Evolutionary conservation across 2,329 filamentous ascomycete genomes (phyloP).

Genomic region (Aspergillus terreus): DNA sequence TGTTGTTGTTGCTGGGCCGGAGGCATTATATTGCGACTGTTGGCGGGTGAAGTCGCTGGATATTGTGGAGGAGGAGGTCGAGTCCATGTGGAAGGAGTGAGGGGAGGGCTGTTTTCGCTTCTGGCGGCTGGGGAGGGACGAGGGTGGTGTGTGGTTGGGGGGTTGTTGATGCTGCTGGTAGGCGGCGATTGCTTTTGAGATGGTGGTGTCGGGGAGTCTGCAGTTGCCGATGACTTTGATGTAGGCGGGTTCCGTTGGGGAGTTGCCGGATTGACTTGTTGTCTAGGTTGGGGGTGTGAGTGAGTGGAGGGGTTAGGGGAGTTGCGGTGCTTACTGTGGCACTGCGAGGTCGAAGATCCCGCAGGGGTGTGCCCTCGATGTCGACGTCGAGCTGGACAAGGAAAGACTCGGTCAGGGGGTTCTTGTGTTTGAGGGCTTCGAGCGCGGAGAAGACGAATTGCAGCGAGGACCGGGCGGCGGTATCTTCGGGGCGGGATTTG

Average conservation of each 20-base stretch:
- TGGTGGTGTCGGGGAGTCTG: not conserved
- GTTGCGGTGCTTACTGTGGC: not conserved
- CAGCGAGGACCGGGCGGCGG: conserved; percentile 73
- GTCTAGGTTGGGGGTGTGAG: not conserved
- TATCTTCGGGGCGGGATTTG: conserved; percentile 85
- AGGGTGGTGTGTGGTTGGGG: conserved; percentile 2
- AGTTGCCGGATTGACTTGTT: not conserved
- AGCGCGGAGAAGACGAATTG: conserved; percentile 88
- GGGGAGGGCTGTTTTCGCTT: conserved; percentile 16
- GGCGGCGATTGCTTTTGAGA: not conserved
- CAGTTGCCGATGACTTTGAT: not conserved
- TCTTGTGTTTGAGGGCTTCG: conserved; percentile 80
- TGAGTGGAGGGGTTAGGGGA: not conserved
- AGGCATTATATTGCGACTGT: not conserved
- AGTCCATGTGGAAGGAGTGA: conserved; percentile 1
- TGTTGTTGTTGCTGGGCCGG: not conserved
- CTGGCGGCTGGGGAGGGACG: conserved; percentile 25
- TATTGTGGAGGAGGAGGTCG: conserved; percentile 5
- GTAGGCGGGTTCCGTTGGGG: not conserved
- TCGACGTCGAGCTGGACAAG: conserved; percentile 91
- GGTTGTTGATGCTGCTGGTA: not conserved
- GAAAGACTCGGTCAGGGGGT: conserved; percentile 91
- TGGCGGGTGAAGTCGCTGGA: not conserved
- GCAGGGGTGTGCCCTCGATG: conserved; percentile 58
- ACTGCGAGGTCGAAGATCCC: conserved; percentile 12